Percentiles rank a stretch among this genome's conserved stretches.
These are phyloP conservation scores for Argentina anserina DNA, from an alignment of 306 rosid species.

Conservation along the genomic window DNA sequence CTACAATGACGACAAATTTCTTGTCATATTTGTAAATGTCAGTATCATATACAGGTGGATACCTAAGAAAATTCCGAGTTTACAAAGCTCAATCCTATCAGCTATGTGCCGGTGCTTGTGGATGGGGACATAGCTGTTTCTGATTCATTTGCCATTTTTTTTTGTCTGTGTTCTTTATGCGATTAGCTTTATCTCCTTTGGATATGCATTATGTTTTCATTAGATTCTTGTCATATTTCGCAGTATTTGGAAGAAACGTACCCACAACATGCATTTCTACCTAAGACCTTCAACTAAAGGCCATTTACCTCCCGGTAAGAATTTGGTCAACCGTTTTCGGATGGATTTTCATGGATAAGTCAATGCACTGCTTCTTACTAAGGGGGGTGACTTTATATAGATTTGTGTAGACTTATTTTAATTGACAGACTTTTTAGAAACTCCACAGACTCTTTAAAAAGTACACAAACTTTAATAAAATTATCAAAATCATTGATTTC, in stretches of 20 bases:
- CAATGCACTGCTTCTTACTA: background rate
- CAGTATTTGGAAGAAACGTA: slow-evolving; percentile 87
- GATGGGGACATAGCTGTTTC: slow-evolving; percentile 48
- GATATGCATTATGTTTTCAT: background rate
- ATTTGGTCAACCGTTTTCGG: background rate
- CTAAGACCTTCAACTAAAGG: slow-evolving; percentile 51
- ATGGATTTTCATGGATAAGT: background rate
- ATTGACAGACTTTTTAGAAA: too few species aligned
- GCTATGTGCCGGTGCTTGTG: slow-evolving; percentile 54
- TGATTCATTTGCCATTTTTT: slow-evolving; percentile 70
- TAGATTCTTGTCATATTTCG: background rate
- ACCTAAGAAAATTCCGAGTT: too few species aligned
- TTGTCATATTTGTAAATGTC: too few species aligned
- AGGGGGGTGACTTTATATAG: too few species aligned
- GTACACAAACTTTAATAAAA: too few species aligned
- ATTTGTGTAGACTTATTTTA: too few species aligned
- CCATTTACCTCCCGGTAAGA: slow-evolving; percentile 68
- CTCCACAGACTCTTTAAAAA: too few species aligned
- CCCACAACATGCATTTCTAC: slow-evolving; percentile 68
- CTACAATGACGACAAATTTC: too few species aligned
- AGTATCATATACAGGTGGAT: too few species aligned
- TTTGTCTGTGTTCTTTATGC: background rate
- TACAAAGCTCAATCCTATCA: slow-evolving; percentile 57
- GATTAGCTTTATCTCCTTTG: background rate
- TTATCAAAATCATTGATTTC: too few species aligned